Base-by-base conservation (phyloP, 2,329 filamentous ascomycete genomes). In the Sclerotinia nivalis region DNA sequence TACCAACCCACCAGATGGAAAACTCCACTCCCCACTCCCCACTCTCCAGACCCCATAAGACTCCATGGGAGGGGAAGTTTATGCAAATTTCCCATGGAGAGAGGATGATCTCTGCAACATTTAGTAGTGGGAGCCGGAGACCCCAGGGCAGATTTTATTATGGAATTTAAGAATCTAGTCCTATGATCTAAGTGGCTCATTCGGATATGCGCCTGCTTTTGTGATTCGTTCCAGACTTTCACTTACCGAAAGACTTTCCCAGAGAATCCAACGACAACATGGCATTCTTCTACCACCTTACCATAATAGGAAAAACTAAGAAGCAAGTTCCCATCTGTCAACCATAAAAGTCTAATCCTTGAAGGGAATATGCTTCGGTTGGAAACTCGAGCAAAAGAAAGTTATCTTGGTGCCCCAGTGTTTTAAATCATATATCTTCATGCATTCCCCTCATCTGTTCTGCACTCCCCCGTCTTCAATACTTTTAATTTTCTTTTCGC, bases 21-120 rank as follows among this genome's bases (percentile, higher is more conserved):
- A 43, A 67, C 45, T 59, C 59, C 59, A 62, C 59, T 25, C 60
- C 22, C 59, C 59, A 62, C 43, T 40, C 64, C 59, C 64, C 64
- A 18, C 60, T 64, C 49, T 65, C 67, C 37, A 65, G 67, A 64
- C 59, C 47, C 49, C 37, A 54, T 47, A 40, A 47, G 67, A 69
- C 56, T 54, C 67, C 45, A 54, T 50, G n/a, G 25, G 25, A 69
- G 28, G 28, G 34, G n/a, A 40, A 49, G 56, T 61, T 37, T 43
- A 43, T 60, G 28, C 56, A 66, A 25, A 47, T 40, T 59, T 47
- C 54, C n/a, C 37, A n/a, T 34, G 50, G 64, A 37, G 54, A 58
- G 50, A 58, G 50, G 64, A 56, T 43, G 64, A n/a, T 52, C 40
- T 67, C 54, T 43, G 50, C 37, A 40, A 66, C 49, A 47, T 49